Conservation (phyloP, 2,329 filamentous ascomycete species). For the Hortaea sp. region DNA sequence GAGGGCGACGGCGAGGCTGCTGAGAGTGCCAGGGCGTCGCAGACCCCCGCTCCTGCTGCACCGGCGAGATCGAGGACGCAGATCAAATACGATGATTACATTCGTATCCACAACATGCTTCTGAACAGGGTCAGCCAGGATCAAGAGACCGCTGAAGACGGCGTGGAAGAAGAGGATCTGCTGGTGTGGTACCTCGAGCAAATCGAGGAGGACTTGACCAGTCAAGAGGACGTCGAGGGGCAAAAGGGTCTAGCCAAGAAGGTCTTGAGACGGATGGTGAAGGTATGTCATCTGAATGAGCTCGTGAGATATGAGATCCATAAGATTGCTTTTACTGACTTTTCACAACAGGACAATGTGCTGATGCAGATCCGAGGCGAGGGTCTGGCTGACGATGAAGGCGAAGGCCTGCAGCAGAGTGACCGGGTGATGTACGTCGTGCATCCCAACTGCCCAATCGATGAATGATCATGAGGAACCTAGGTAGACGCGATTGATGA, state of each 20-base stretch:
- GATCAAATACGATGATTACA: constrained; percentile 93
- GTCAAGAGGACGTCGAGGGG: constrained; percentile 67
- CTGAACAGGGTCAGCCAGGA: constrained; percentile 77
- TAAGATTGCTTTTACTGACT: not conserved
- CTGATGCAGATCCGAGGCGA: constrained; percentile 62
- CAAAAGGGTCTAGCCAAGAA: constrained; percentile 67
- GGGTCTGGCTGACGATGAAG: constrained; percentile 71
- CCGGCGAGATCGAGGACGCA: constrained; percentile 56
- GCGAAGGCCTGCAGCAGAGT: constrained; percentile 42
- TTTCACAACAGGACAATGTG: constrained; percentile 43
- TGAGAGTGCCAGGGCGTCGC: not conserved
- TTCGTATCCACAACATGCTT: constrained; percentile 76
- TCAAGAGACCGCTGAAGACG: constrained; percentile 64
- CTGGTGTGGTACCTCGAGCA: constrained; percentile 87
- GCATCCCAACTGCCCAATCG: constrained; percentile 86
- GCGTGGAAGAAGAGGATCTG: constrained; percentile 73
- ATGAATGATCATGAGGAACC: constrained; percentile 35
- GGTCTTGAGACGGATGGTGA: constrained; percentile 92
- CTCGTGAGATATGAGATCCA: not conserved
- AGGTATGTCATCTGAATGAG: constrained; percentile 48
- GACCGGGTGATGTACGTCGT: constrained; percentile 68
- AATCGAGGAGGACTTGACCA: constrained; percentile 71
- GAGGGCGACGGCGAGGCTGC: constrained; percentile 13
- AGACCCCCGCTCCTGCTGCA: constrained; percentile 20
- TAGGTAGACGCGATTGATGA: not conserved